These are phyloP conservation scores for Xylariaceae sp. DNA, from an alignment of 2,329 filamentous ascomycete genomes.

Conservation along the genomic window DNA sequence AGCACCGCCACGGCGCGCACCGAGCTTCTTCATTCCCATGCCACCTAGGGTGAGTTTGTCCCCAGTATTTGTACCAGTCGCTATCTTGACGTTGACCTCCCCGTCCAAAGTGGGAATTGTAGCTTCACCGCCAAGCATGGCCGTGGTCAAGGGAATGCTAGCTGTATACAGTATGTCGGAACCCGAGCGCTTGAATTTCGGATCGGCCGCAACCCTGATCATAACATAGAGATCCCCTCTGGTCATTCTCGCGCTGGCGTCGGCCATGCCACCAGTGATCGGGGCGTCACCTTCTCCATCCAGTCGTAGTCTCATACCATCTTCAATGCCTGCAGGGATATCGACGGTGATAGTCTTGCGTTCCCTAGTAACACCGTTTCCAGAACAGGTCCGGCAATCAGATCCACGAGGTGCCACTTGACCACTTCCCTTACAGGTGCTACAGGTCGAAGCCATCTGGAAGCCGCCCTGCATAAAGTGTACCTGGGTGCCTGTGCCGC, in stretches of 20 bases:
- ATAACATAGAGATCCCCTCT: conserved; percentile 89
- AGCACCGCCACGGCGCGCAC: conserved; percentile 60
- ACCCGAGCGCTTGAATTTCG: conserved; percentile 83
- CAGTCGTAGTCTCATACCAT: conserved; percentile 88
- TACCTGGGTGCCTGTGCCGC: conserved; percentile 81
- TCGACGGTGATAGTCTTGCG: conserved; percentile 82
- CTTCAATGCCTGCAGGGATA: conserved; percentile 92
- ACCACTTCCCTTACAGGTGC: conserved; percentile 76
- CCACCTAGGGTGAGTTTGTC: conserved; percentile 86
- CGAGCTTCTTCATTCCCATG: conserved; percentile 90
- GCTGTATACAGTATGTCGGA: conserved; percentile 93
- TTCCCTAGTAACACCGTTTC: conserved; percentile 81
- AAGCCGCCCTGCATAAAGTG: conserved; percentile 91
- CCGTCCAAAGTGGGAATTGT: conserved; percentile 87
- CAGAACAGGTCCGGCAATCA: conserved; percentile 76
- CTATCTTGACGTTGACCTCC: conserved; percentile 84
- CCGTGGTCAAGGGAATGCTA: conserved; percentile 86
- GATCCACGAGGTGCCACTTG: conserved; percentile 72
- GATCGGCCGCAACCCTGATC: conserved; percentile 83
- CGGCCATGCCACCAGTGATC: conserved; percentile 66
- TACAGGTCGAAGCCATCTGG: conserved; percentile 91
- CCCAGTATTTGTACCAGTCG: conserved; percentile 86
- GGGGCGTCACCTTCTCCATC: conserved; percentile 86
- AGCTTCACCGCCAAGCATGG: conserved; percentile 86
- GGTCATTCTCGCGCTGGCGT: conserved; percentile 61